Conservation (phyloP, 345 rosid species). For the Clausena lansium region DNA sequence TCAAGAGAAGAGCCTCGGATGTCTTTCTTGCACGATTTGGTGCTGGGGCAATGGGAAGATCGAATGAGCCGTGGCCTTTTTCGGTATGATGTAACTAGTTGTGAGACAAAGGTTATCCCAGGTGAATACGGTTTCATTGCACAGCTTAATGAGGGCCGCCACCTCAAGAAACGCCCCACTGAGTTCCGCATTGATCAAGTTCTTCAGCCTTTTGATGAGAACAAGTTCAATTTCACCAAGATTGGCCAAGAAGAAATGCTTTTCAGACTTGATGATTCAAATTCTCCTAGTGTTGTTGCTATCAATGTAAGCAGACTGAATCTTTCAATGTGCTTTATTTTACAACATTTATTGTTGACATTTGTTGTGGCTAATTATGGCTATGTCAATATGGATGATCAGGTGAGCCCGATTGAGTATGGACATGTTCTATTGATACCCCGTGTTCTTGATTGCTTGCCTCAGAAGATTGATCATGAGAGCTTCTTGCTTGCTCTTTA, state of each 20-base stretch:
- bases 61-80: conserved; percentile 45
- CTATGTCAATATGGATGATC: background rate
- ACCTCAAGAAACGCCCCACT: conserved; percentile 54
- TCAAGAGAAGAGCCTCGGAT: conserved; percentile 11
- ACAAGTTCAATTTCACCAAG: conserved; percentile 57
- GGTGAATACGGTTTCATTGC: conserved; percentile 44
- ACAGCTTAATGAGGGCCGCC: conserved; percentile 59
- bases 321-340: too few species aligned
- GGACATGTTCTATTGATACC: conserved; percentile 59
- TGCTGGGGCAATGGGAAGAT: conserved; percentile 50
- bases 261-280: conserved; percentile 33
- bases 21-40: conserved; percentile 9
- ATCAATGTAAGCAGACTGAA: conserved; percentile 34
- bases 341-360: too few species aligned
- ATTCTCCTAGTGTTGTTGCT: conserved; percentile 45
- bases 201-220: conserved; percentile 46
- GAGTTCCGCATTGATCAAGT: conserved; percentile 55
- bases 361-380: background rate
- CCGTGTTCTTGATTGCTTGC: conserved; percentile 42
- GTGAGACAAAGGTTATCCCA: conserved; percentile 47
- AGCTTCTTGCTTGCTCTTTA: conserved; percentile 52
- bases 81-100: conserved; percentile 50
- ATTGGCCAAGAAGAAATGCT: conserved; percentile 58
- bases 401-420: conserved; percentile 63
- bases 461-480: conserved; percentile 50